phyloP scores from a whole-genome alignment of 2,329 filamentous ascomycete genomes.

The Fusarium mexicanum region DNA sequence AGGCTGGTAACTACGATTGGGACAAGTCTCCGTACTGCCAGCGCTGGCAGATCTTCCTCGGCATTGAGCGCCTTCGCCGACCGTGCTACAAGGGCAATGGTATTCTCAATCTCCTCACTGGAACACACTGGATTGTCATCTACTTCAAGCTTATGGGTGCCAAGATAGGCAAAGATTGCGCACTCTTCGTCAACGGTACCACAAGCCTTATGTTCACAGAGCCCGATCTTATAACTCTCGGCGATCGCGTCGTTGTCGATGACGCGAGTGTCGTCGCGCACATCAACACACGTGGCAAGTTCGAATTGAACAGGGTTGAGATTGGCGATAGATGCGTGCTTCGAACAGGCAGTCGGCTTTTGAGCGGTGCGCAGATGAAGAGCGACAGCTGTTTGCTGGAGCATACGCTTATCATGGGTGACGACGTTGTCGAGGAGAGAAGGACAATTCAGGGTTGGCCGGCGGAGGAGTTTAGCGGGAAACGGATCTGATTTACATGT shows the following conservation, averaged over 20 bases:
- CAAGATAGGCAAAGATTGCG: conserved; percentile 5
- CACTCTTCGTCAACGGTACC: background rate
- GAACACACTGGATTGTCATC: background rate
- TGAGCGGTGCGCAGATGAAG: conserved; percentile 12
- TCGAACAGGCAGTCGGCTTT: background rate
- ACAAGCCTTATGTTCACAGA: conserved; percentile 11
- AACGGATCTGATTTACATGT: background rate
- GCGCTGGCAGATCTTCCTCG: conserved; percentile 16
- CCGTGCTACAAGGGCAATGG: background rate
- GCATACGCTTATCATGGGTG: conserved; percentile 15
- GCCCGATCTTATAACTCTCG: background rate
- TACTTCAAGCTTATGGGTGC: conserved; percentile 7
- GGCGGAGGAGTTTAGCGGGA: background rate
- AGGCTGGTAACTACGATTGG: conserved; percentile 12
- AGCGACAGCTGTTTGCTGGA: conserved; percentile 12
- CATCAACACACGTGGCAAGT: conserved; percentile 14
- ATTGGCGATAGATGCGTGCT: conserved; percentile 4
- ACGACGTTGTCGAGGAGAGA: conserved; percentile 5
- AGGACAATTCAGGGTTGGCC: conserved; percentile 16
- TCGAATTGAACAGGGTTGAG: conserved; percentile 3
- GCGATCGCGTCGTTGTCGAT: background rate
- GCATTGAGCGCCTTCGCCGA: background rate
- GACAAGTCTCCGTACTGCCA: conserved; percentile 12
- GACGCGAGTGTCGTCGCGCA: conserved; percentile 15
- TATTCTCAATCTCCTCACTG: background rate